phyloP scores from a whole-genome alignment of 495 filamentous ascomycete genomes.

The Aspergillus carlsbadensis region DNA sequence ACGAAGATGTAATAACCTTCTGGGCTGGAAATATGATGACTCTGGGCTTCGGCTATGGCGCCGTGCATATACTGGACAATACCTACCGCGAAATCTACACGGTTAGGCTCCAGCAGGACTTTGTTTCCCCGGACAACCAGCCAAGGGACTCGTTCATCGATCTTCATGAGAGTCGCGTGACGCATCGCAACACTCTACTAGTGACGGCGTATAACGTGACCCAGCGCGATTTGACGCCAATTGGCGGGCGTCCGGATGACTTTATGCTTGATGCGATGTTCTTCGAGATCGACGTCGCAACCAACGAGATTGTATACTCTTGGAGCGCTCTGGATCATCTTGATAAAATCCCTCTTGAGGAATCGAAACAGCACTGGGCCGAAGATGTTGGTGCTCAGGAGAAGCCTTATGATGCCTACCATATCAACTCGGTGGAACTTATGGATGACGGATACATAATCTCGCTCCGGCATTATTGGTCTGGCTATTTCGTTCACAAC shows the following conservation, averaged over 20 bases:
- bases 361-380: constrained; percentile 20
- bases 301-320: constrained; percentile 33
- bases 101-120: constrained; percentile 26
- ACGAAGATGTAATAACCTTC: constrained; percentile 35
- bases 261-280: constrained; percentile 48
- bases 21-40: constrained; percentile 37
- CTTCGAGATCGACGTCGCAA: constrained; percentile 44
- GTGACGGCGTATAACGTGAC: constrained; percentile 56
- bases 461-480: constrained; percentile 36
- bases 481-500: constrained; percentile 32
- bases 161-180: constrained; percentile 50
- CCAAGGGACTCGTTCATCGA: constrained; percentile 36
- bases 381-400: constrained; percentile 24
- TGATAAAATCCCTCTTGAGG: constrained; percentile 22
- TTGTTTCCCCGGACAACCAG: constrained; percentile 29
- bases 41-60: constrained; percentile 33
- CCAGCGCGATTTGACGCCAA: constrained; percentile 43
- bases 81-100: constrained; percentile 41
- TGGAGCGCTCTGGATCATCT: constrained; percentile 35
- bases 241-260: constrained; percentile 40
- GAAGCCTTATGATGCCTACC: constrained; percentile 42
- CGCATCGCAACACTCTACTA: constrained; percentile 48
- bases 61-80: constrained; percentile 38
- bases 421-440: constrained; percentile 38
- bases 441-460: constrained; percentile 40